phyloP scores from a whole-genome alignment of 768 basidiomycete genomes.

The Collybiopsis confluens region DNA sequence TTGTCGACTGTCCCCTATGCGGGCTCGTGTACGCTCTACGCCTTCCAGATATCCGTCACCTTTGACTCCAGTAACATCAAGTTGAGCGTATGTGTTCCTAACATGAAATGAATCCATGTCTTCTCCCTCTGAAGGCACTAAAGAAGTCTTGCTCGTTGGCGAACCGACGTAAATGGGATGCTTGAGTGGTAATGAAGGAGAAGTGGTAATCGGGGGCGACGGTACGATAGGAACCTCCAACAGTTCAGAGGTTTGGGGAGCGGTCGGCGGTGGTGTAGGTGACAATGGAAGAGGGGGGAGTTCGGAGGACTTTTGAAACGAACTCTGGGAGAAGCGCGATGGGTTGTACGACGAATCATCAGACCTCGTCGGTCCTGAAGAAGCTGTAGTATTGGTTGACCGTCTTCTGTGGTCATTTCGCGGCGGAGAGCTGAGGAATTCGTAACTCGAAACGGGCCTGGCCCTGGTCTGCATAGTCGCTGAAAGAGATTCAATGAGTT shows the following conservation, averaged over 20 bases:
- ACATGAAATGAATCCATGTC: constrained; percentile 82
- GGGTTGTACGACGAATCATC: constrained; percentile 6
- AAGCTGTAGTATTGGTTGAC: constrained; percentile 1
- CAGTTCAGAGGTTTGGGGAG: constrained; percentile 16
- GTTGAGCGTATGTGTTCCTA: constrained; percentile 80
- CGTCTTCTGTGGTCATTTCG: constrained; percentile 9
- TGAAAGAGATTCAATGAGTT: background rate
- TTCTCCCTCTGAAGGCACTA: constrained; percentile 73
- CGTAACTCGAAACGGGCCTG: background rate
- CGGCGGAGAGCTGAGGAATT: background rate
- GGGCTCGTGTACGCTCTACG: constrained; percentile 85
- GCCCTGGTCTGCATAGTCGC: background rate
- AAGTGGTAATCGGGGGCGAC: constrained; percentile 17
- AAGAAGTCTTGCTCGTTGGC: constrained; percentile 51
- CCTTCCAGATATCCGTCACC: constrained; percentile 96
- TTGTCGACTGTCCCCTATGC: constrained; percentile 48
- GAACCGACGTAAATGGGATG: constrained; percentile 26
- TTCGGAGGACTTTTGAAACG: constrained; percentile 21
- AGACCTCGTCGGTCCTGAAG: constrained; percentile 1
- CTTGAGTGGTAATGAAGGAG: constrained; percentile 31
- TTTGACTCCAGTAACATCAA: constrained; percentile 87
- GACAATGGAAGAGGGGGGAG: constrained; percentile 11
- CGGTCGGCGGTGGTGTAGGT: constrained; percentile 19
- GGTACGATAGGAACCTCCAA: constrained; percentile 16
- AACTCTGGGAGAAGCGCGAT: constrained; percentile 3